Percentiles rank a stretch among this genome's conserved stretches.
These are phyloP conservation scores for Sicyos edulis DNA, from an alignment of 306 rosid genomes.

Conservation along the genomic window DNA sequence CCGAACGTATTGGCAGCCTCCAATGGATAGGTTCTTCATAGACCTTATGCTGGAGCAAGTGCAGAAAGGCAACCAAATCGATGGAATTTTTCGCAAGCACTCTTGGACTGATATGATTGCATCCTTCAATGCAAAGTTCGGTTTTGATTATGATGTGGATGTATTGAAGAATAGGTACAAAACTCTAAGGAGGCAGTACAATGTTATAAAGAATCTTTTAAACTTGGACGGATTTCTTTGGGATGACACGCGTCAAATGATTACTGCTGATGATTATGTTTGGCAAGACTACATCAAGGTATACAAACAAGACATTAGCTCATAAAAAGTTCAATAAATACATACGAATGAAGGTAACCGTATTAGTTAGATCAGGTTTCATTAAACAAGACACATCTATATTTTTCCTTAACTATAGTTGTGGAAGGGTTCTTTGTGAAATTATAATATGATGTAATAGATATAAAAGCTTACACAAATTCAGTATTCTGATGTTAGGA, in stretches of 20 bases:
- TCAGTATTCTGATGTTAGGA: not conserved
- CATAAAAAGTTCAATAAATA: not conserved
- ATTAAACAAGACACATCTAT: not conserved
- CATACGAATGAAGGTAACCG: not conserved
- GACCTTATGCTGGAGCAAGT: conserved; percentile 60
- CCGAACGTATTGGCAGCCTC: conserved; percentile 70
- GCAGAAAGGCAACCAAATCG: conserved; percentile 49
- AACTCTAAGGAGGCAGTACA: conserved; percentile 62
- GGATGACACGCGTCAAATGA: conserved; percentile 76
- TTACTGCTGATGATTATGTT: conserved; percentile 58
- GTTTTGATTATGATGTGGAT: conserved; percentile 56
- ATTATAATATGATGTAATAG: not conserved
- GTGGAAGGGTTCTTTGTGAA: not conserved
- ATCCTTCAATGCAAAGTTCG: conserved; percentile 58
- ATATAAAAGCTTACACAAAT: not conserved
- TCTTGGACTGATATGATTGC: conserved; percentile 76
- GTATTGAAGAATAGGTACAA: conserved; percentile 68
- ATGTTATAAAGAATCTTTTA: conserved; percentile 51
- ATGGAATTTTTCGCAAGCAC: conserved; percentile 62
- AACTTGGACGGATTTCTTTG: conserved; percentile 64
- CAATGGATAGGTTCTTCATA: conserved; percentile 64
- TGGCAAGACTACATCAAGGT: conserved; percentile 83
- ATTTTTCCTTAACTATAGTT: not conserved
- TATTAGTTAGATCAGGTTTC: not conserved
- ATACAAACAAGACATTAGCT: conserved; percentile 13